phyloP scores from a whole-genome alignment of 108 stramenopile genomes.

The Heterococcus sp. region DNA sequence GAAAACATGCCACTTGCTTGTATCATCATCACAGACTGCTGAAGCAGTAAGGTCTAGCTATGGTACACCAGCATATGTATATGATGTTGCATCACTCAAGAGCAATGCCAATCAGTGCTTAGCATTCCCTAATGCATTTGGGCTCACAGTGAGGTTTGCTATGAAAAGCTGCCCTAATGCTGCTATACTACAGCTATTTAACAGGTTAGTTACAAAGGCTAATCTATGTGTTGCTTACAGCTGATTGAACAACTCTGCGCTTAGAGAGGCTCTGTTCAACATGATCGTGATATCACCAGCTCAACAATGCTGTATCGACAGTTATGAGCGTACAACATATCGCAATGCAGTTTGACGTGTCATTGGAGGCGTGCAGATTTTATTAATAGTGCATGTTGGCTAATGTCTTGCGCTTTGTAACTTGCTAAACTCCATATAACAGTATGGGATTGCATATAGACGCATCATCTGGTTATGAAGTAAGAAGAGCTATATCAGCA shows the following conservation, averaged over 20 bases:
- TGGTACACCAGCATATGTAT: conserved; percentile 90
- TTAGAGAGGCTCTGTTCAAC: too few relatives aligned
- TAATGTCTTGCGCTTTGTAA: too few relatives aligned
- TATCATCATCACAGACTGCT: conserved; percentile 10
- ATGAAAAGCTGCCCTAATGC: conserved; percentile 95
- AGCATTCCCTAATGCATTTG: conserved; percentile 90
- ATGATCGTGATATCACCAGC: too few relatives aligned
- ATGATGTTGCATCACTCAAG: conserved; percentile 75
- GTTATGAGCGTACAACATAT: too few relatives aligned
- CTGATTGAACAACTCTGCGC: neutral
- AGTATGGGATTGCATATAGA: conserved; percentile 87
- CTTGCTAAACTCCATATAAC: too few relatives aligned
- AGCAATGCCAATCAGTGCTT: conserved; percentile 78
- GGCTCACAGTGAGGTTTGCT: conserved; percentile 92
- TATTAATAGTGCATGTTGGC: too few relatives aligned
- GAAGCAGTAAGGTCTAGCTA: conserved; percentile 14
- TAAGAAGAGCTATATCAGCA: conserved; percentile 77
- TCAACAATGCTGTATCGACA: too few relatives aligned
- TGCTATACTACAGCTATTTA: conserved; percentile 80
- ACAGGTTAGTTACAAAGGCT: conserved; percentile 11
- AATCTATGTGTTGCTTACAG: neutral
- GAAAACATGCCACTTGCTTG: neutral
- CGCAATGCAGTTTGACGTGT: too few relatives aligned
- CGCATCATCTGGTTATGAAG: conserved; percentile 86
- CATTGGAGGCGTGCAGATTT: too few relatives aligned